These are phyloP conservation scores for Xylariaceae sp. DNA, from an alignment of 2,329 filamentous ascomycete genomes.

Conservation along the genomic window DNA sequence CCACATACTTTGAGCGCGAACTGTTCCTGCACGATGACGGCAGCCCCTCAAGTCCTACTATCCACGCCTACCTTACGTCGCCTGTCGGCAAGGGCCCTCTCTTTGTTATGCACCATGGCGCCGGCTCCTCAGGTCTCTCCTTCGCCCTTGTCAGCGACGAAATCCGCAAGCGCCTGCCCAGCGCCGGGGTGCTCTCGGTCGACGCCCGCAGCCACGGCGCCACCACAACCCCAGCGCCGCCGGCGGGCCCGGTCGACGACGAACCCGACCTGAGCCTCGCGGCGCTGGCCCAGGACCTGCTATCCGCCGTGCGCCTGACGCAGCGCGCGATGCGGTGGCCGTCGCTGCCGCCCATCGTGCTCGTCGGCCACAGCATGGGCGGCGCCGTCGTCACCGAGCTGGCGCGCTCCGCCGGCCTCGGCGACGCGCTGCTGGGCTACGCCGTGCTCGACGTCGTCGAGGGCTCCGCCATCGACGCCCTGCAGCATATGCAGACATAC, in stretches of 20 bases:
- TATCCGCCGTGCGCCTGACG: constrained; percentile 64
- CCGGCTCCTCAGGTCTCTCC: constrained; percentile 86
- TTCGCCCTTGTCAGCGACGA: constrained; percentile 80
- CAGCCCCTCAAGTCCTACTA: constrained; percentile 46
- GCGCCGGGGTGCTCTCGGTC: constrained; percentile 76
- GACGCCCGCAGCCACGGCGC: constrained; percentile 86
- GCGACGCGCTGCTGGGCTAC: constrained; percentile 71
- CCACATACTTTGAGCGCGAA: constrained; percentile 85
- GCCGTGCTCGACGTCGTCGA: constrained; percentile 94
- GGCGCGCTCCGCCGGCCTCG: constrained; percentile 63
- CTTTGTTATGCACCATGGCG: constrained; percentile 92
- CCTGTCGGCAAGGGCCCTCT: constrained; percentile 72
- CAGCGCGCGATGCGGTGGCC: constrained; percentile 68
- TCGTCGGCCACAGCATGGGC: constrained; percentile 89
- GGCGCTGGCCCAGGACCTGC: constrained; percentile 69
- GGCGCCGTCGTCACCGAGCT: constrained; percentile 87
- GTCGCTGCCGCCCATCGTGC: constrained; percentile 66
- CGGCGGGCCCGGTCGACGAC: neutral
- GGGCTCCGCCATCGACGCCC: constrained; percentile 88
- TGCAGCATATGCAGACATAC: constrained; percentile 92
- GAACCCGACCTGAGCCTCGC: constrained; percentile 64
- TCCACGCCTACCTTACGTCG: constrained; percentile 86
- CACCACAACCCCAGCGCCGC: constrained; percentile 33
- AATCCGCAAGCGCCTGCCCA: constrained; percentile 70
- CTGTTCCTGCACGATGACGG: constrained; percentile 60